phyloP scores from a whole-genome alignment of 805 yeast genomes.

The Ogataea paradorogensis region DNA sequence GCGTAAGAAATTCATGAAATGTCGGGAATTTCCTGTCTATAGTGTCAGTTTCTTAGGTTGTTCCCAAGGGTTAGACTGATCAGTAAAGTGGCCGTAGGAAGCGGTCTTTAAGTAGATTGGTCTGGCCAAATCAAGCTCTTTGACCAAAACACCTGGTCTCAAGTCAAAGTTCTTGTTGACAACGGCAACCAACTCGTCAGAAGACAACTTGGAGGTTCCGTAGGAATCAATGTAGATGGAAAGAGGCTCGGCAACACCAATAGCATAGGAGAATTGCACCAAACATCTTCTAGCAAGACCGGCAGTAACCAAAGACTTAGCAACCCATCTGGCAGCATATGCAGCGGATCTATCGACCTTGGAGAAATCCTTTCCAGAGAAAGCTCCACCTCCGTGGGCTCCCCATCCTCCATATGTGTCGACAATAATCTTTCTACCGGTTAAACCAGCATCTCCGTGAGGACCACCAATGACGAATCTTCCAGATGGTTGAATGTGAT shows the following conservation, averaged over 20 bases:
- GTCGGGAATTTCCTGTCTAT: conserved; percentile 33
- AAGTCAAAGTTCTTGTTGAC: conserved; percentile 94
- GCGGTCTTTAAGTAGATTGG: conserved; percentile 99
- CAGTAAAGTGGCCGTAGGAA: conserved; percentile 98
- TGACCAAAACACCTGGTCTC: conserved; percentile 99
- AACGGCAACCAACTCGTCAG: conserved; percentile 87
- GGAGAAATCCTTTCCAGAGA: conserved; percentile 99
- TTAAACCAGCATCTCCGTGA: conserved; percentile 99
- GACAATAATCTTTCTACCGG: conserved; percentile 99
- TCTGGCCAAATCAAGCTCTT: conserved; percentile 94
- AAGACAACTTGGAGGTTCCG: conserved; percentile 91
- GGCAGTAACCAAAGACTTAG: conserved; percentile 94
- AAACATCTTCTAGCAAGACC: conserved; percentile 95
- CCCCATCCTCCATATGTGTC: conserved; percentile 99
- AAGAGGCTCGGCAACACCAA: conserved; percentile 99
- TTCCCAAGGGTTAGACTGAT: conserved; percentile 99
- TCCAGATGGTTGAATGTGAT: conserved; percentile 99
- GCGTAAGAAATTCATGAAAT: conserved; percentile 18
- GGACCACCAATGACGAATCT: conserved; percentile 99
- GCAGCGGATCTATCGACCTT: conserved; percentile 99
- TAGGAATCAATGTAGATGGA: conserved; percentile 96
- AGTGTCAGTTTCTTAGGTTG: conserved; percentile 78
- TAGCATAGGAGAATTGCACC: conserved; percentile 98
- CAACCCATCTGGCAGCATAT: conserved; percentile 99
- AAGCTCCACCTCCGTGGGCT: conserved; percentile 99